Conservation (phyloP, 169 alveolate species). For the Cyclospora cayetanensis region DNA sequence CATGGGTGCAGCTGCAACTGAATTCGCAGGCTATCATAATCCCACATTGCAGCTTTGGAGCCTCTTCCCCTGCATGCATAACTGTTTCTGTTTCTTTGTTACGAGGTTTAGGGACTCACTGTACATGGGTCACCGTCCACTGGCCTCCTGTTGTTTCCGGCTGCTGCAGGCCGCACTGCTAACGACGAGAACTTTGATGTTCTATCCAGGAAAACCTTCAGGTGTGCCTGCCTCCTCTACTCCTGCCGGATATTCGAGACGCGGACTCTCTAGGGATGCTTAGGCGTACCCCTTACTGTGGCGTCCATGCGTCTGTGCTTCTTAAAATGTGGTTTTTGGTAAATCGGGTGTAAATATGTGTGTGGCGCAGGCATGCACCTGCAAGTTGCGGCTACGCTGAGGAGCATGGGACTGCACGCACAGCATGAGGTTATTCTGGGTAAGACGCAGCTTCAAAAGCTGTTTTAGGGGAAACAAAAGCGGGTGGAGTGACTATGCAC, state of each 20-base stretch:
- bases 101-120: no score
- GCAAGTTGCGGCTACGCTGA: conserved; percentile 16
- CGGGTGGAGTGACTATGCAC: neutral
- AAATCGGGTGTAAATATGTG: neutral
- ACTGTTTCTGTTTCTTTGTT: neutral
- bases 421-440: neutral
- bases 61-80: neutral
- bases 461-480: no score
- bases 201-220: conserved; percentile 10
- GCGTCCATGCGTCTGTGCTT: neutral
- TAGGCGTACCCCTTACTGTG: no score
- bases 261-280: neutral
- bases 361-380: conserved; percentile 21
- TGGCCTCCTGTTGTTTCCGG: no score
- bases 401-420: conserved; percentile 24
- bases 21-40: no score
- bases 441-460: no score
- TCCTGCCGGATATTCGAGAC: neutral
- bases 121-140: no score
- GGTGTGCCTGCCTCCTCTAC: neutral
- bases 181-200: conserved; percentile 1
- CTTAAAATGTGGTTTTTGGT: neutral
- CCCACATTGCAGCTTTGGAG: neutral
- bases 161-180: conserved; percentile 28
- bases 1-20: neutral